Conservation (phyloP, 1,284 basidiomycete genomes). For the Cryptococcus amylolentus region DNA sequence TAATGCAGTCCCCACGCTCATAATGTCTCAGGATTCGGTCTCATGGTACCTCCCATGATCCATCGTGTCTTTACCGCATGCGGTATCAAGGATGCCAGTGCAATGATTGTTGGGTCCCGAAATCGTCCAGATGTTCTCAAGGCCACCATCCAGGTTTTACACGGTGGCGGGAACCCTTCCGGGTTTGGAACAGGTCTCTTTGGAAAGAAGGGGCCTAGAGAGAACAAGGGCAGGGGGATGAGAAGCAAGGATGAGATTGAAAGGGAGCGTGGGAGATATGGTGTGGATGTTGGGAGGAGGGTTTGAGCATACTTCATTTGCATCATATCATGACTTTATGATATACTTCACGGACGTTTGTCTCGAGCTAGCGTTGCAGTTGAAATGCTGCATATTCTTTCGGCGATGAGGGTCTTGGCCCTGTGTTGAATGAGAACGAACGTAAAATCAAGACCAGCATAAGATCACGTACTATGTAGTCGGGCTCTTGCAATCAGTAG, state of each 20-base stretch:
- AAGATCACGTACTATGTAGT: not conserved
- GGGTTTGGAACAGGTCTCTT: slow-evolving; percentile 42
- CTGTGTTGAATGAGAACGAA: not conserved
- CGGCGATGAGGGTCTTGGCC: no score
- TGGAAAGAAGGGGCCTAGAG: slow-evolving; percentile 30
- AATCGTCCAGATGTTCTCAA: slow-evolving; percentile 56
- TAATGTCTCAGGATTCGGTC: slow-evolving; percentile 67
- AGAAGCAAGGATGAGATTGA: slow-evolving; percentile 46
- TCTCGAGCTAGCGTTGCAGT: not conserved
- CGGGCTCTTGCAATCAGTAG: not conserved
- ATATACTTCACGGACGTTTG: not conserved
- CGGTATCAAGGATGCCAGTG: slow-evolving; percentile 89
- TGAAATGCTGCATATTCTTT: no score
- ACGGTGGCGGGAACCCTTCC: slow-evolving; percentile 45
- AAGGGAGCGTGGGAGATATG: slow-evolving; percentile 48
- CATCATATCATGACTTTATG: not conserved
- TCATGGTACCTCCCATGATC: slow-evolving; percentile 82
- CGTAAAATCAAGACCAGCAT: not conserved
- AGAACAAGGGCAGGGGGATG: slow-evolving; percentile 49
- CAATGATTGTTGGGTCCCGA: slow-evolving; percentile 88
- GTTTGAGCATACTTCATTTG: slow-evolving; percentile 16
- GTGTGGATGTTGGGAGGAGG: slow-evolving; percentile 42
- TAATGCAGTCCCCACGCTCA: not conserved
- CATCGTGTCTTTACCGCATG: slow-evolving; percentile 84
- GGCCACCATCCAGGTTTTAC: slow-evolving; percentile 47